Evolutionary conservation across 1,284 basidiomycete genomes (phyloP).

Genomic region (Melampsora americana): DNA sequence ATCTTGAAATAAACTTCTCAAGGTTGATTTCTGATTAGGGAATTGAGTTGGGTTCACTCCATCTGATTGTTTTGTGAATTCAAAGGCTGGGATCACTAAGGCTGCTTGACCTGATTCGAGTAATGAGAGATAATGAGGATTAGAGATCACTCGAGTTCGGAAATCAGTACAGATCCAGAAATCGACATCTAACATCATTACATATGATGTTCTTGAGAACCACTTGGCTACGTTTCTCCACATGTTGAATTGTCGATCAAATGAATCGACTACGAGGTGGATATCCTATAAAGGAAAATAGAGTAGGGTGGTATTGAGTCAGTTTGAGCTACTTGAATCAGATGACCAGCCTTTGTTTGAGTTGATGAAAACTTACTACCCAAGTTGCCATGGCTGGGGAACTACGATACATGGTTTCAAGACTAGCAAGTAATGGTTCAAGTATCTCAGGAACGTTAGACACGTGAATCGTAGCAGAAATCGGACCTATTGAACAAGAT

Average conservation of each 20-base stretch:
- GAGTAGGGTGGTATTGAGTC: constrained; percentile 62
- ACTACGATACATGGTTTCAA: constrained; percentile 31
- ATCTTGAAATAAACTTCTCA: constrained; percentile 61
- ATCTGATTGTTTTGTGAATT: constrained; percentile 65
- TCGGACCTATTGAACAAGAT: constrained; percentile 60
- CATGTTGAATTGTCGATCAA: constrained; percentile 75
- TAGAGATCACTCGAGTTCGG: constrained; percentile 60
- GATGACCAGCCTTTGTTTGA: neutral
- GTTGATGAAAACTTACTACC: constrained; percentile 47
- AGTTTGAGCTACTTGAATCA: neutral
- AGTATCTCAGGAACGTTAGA: constrained; percentile 47
- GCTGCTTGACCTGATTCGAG: constrained; percentile 63
- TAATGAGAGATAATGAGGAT: constrained; percentile 53
- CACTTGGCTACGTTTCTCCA: constrained; percentile 78
- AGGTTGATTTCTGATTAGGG: constrained; percentile 64
- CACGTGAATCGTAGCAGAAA: constrained; percentile 75
- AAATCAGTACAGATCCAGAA: constrained; percentile 78
- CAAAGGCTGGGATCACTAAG: constrained; percentile 74
- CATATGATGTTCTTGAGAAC: constrained; percentile 71
- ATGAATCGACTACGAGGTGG: constrained; percentile 77
- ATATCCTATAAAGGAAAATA: constrained; percentile 73
- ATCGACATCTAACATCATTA: constrained; percentile 84
- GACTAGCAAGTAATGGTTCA: constrained; percentile 18
- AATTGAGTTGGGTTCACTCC: constrained; percentile 63
- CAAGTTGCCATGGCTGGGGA: constrained; percentile 41